These are phyloP conservation scores for Chloranthus sessilifolius DNA, from an alignment of 164 flowering plant genomes.

Conservation along the genomic window DNA sequence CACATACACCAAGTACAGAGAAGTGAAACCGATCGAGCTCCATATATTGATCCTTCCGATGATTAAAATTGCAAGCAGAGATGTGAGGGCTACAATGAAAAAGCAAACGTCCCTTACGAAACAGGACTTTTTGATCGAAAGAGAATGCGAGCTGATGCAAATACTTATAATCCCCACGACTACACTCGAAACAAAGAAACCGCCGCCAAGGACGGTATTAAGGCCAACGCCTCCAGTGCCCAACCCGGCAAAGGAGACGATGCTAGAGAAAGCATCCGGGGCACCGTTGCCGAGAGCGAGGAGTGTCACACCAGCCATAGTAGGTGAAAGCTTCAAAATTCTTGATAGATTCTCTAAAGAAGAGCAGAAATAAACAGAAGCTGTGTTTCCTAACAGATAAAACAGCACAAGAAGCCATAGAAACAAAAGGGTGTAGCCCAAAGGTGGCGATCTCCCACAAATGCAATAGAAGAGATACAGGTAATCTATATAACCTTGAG, in stretches of 20 bases:
- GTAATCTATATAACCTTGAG: slow-evolving; percentile 59
- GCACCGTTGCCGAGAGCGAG: slow-evolving; percentile 83
- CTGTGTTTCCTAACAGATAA: slow-evolving; percentile 67
- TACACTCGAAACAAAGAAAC: slow-evolving; percentile 52
- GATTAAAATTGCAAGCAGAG: slow-evolving; percentile 31
- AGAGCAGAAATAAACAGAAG: slow-evolving; percentile 63
- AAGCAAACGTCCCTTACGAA: slow-evolving; percentile 62
- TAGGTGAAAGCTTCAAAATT: slow-evolving; percentile 50
- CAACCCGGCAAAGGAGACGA: slow-evolving; percentile 50
- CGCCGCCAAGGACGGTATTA: slow-evolving; percentile 72
- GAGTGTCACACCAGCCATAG: slow-evolving; percentile 70
- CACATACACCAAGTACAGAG: slow-evolving; percentile 57
- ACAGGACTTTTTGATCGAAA: slow-evolving; percentile 32
- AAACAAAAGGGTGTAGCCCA: slow-evolving; percentile 34
- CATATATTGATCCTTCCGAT: slow-evolving; percentile 44
- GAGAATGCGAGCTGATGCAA: slow-evolving; percentile 10
- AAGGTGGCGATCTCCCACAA: slow-evolving; percentile 24
- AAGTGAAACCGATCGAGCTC: slow-evolving; percentile 47
- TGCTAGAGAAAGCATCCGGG: slow-evolving; percentile 62
- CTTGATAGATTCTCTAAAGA: slow-evolving; percentile 55
- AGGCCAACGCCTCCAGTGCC: slow-evolving; percentile 50
- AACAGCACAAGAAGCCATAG: slow-evolving; percentile 60
- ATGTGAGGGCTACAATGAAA: slow-evolving; percentile 32
- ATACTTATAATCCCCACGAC: slow-evolving; percentile 63
- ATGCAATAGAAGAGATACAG: slow-evolving; percentile 55